Conservation (phyloP, 129 eudicot genomes). For the Flaveria ramosissima region DNA sequence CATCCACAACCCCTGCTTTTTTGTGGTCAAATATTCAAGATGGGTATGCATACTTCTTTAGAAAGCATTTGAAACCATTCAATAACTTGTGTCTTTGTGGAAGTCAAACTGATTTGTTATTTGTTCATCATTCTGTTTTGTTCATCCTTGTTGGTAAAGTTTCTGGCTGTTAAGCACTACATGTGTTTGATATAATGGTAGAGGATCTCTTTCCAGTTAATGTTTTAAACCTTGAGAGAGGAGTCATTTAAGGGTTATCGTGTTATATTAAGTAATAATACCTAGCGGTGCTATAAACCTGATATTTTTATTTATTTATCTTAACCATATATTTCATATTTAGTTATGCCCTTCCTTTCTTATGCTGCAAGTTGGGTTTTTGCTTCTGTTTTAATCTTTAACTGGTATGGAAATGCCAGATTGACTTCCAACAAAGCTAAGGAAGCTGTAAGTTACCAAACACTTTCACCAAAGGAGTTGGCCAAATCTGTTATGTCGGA, state of each 20-base stretch:
- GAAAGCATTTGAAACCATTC: background rate
- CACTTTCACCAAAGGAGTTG: conserved; percentile 68
- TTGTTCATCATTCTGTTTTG: background rate
- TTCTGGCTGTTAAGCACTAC: background rate
- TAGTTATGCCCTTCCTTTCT: background rate
- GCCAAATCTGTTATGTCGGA: conserved; percentile 77
- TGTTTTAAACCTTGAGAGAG: conserved; percentile 7
- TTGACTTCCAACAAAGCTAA: conserved; percentile 37
- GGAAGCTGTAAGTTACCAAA: conserved; percentile 77
- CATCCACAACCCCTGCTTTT: conserved; percentile 67
- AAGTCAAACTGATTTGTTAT: conserved; percentile 2
- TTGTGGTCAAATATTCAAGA: conserved; percentile 68
- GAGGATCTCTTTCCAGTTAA: conserved; percentile 23
- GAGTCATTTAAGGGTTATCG: conserved; percentile 14
- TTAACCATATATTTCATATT: conserved; percentile 5
- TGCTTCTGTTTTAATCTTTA: conserved; percentile 5
- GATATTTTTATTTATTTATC: background rate
- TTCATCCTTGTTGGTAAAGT: background rate
- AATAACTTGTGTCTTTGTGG: background rate
- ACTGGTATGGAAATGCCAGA: conserved; percentile 31
- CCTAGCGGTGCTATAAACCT: background rate
- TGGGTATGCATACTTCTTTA: conserved; percentile 41
- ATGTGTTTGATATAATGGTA: background rate
- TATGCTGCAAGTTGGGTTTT: background rate
- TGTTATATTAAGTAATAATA: conserved; percentile 16